Evolutionary conservation across 805 yeast genomes (phyloP).

Genomic region (Lachancea thermotolerans): DNA sequence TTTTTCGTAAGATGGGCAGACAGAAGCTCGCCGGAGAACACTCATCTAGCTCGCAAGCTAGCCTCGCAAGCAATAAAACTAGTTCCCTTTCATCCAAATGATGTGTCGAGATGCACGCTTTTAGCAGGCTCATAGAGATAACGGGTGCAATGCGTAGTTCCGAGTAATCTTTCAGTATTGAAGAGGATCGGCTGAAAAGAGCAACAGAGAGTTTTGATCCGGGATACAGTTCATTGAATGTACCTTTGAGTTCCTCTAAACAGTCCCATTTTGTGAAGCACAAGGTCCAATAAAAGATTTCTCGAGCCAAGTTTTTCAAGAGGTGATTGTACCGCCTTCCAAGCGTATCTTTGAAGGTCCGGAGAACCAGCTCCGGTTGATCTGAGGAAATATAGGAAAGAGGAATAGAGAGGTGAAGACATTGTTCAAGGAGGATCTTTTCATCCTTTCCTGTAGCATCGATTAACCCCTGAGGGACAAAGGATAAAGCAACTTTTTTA

Average conservation of each 20-base stretch:
- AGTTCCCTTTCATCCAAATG: conserved; percentile 7
- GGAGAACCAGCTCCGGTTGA: conserved; percentile 9
- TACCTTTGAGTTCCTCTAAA: not conserved
- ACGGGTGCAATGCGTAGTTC: conserved; percentile 13
- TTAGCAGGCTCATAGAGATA: conserved; percentile 5
- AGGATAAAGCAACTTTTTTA: conserved; percentile 7
- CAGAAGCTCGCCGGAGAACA: not conserved
- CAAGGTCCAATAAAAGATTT: conserved; percentile 7
- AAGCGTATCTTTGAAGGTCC: conserved; percentile 6
- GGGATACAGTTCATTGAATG: not conserved
- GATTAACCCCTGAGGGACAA: conserved; percentile 9
- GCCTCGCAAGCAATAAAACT: conserved; percentile 14
- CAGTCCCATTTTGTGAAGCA: conserved; percentile 6
- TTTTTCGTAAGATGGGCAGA: conserved; percentile 13
- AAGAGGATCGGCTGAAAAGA: not conserved
- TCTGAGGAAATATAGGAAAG: conserved; percentile 15
- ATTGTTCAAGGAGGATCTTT: conserved; percentile 10
- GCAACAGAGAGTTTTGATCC: not conserved
- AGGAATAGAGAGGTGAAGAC: conserved; percentile 16
- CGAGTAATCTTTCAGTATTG: not conserved
- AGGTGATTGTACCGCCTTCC: conserved; percentile 8
- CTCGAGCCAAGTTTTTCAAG: not conserved
- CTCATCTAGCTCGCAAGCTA: conserved; percentile 1
- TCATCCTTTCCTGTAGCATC: conserved; percentile 7
- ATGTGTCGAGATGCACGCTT: not conserved